Conservation (phyloP, 1,139 yeast genomes). For the Wickerhamomyces sp. region DNA sequence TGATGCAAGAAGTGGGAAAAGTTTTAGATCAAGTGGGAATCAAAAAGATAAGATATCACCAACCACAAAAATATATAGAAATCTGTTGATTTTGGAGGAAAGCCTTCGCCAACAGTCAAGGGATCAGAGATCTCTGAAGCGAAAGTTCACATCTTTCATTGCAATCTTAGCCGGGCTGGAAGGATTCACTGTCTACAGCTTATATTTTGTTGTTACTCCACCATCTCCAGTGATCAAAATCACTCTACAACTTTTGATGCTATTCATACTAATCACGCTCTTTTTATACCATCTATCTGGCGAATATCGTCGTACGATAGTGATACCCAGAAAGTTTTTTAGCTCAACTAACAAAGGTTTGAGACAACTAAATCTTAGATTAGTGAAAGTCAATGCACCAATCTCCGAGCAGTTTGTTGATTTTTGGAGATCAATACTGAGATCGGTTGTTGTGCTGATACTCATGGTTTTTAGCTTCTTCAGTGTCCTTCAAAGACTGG, state of each 20-base stretch:
- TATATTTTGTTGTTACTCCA: constrained; percentile 24
- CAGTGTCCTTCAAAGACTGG: constrained; percentile 32
- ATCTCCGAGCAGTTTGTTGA: constrained; percentile 50
- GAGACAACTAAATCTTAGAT: constrained; percentile 71
- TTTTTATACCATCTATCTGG: constrained; percentile 82
- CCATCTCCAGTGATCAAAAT: constrained; percentile 31
- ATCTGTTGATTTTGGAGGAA: constrained; percentile 79
- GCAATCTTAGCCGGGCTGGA: constrained; percentile 40
- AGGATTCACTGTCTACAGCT: constrained; percentile 30
- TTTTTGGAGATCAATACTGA: constrained; percentile 28
- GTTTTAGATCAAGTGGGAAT: constrained; percentile 23
- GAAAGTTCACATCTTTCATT: constrained; percentile 71
- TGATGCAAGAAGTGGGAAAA: constrained; percentile 17
- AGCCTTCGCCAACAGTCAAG: constrained; percentile 73
- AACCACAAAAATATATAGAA: constrained; percentile 72
- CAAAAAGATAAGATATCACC: constrained; percentile 34
- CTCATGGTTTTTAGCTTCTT: constrained; percentile 30
- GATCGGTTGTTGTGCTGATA: constrained; percentile 23
- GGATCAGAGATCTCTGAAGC: constrained; percentile 63
- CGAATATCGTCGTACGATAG: constrained; percentile 80
- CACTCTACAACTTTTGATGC: constrained; percentile 53
- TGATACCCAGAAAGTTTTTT: constrained; percentile 73
- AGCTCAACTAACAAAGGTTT: constrained; percentile 82
- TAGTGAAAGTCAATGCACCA: constrained; percentile 65
- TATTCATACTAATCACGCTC: constrained; percentile 67